Percentiles rank a stretch among this genome's conserved stretches.
These are phyloP conservation scores for Physcomitrellopsis africana DNA, from an alignment of 225 moss, liverwort and hornwort genomes.

Conservation along the genomic window DNA sequence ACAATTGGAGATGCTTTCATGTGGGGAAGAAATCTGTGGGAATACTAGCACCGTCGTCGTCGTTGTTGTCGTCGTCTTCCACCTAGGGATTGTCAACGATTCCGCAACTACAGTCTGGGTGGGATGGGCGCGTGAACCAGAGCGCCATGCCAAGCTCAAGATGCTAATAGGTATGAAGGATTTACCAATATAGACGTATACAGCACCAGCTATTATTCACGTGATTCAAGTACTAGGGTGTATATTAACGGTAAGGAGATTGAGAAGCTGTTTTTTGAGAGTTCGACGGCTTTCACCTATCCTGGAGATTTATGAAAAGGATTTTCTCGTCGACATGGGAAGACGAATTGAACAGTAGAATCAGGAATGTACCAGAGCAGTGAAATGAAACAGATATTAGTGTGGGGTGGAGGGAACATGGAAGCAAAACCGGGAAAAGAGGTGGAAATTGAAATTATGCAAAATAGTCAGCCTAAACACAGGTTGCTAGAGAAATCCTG, in stretches of 20 bases:
- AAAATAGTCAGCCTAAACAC: slow-evolving; percentile 34
- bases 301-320: neutral
- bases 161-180: slow-evolving; percentile 24
- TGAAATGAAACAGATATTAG: neutral
- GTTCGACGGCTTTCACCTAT: neutral
- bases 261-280: too few species aligned
- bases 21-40: neutral
- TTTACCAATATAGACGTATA: slow-evolving; percentile 4
- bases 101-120: slow-evolving; percentile 20
- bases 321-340: neutral
- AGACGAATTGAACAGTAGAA: neutral
- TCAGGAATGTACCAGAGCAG: neutral
- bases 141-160: neutral
- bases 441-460: slow-evolving; percentile 33
- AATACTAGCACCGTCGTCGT: neutral
- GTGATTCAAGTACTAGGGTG: too few species aligned
- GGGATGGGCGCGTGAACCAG: neutral
- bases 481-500: slow-evolving; percentile 17
- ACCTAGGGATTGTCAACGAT: slow-evolving; percentile 3
- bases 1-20: too few species aligned
- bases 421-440: slow-evolving; percentile 25
- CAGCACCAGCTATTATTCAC: neutral
- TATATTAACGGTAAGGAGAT: too few species aligned
- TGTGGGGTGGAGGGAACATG: neutral
- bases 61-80: neutral